phyloP scores from a whole-genome alignment of 768 basidiomycete genomes.

The Boletus fagicola region DNA sequence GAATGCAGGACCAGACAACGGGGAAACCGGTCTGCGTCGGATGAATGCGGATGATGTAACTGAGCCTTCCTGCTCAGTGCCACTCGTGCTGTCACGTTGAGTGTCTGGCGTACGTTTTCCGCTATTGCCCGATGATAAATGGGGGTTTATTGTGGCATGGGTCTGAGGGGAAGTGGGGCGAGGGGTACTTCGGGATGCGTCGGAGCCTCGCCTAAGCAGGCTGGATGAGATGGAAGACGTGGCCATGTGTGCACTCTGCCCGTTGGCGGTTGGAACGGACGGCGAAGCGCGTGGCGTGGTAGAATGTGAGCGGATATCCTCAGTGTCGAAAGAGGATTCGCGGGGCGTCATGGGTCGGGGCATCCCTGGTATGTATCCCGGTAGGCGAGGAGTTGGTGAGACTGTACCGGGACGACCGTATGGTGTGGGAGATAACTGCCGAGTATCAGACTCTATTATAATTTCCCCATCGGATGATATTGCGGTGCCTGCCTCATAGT shows the following conservation, averaged over 20 bases:
- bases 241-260: constrained; percentile 35
- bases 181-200: constrained; percentile 48
- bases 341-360: constrained; percentile 89
- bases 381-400: constrained; percentile 56
- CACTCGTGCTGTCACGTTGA: constrained; percentile 36
- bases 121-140: constrained; percentile 57
- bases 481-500: constrained; percentile 65
- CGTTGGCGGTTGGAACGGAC: constrained; percentile 43
- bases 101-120: constrained; percentile 67
- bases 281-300: constrained; percentile 78
- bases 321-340: constrained; percentile 59
- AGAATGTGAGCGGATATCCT: constrained; percentile 70
- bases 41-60: constrained; percentile 52
- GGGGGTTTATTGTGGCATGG: constrained; percentile 41
- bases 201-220: constrained; percentile 54
- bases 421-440: constrained; percentile 61
- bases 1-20: constrained; percentile 57
- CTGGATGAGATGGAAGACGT: constrained; percentile 37
- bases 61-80: constrained; percentile 41
- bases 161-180: constrained; percentile 48
- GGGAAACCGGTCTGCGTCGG: constrained; percentile 70
- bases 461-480: constrained; percentile 63
- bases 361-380: constrained; percentile 90
- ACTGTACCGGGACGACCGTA: constrained; percentile 47
- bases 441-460: constrained; percentile 46